These are phyloP conservation scores for Botrytis fragariae DNA, from an alignment of 2,329 filamentous ascomycete species.

Conservation along the genomic window DNA sequence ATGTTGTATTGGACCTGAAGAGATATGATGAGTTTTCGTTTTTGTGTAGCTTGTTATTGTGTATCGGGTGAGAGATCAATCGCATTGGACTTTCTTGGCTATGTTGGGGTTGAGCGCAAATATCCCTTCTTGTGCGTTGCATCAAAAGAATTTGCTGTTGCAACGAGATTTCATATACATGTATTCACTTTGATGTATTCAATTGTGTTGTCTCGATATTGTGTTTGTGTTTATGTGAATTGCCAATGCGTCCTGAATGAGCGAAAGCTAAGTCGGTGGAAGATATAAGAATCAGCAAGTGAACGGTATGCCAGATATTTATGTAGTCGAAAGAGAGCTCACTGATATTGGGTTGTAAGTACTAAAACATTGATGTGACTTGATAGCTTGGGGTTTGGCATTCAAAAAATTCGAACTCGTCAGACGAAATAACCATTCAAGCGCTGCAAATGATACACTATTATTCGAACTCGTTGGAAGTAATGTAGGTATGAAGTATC, in stretches of 20 bases:
- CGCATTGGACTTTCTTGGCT: background rate
- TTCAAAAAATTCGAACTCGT: too few species aligned
- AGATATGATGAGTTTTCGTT: background rate
- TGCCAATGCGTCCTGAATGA: background rate
- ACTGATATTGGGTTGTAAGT: too few species aligned
- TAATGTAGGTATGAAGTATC: background rate
- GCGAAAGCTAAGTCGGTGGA: background rate
- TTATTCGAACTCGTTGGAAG: background rate
- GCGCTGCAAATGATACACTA: background rate
- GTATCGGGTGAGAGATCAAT: background rate
- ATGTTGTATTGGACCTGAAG: background rate
- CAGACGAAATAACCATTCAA: background rate
- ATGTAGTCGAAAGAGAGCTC: background rate
- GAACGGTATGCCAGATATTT: background rate
- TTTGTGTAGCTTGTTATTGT: background rate
- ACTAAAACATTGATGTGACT: too few species aligned
- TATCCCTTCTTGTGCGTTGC: background rate
- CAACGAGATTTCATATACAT: too few species aligned
- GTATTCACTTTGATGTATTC: too few species aligned
- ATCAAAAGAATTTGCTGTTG: background rate
- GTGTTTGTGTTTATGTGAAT: background rate
- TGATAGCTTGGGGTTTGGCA: too few species aligned
- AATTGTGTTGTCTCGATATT: background rate
- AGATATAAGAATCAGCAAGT: background rate
- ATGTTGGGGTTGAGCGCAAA: too few species aligned